Evolutionary conservation across 768 basidiomycete genomes (phyloP).

Genomic region (Hypsizygus marmoreus): DNA sequence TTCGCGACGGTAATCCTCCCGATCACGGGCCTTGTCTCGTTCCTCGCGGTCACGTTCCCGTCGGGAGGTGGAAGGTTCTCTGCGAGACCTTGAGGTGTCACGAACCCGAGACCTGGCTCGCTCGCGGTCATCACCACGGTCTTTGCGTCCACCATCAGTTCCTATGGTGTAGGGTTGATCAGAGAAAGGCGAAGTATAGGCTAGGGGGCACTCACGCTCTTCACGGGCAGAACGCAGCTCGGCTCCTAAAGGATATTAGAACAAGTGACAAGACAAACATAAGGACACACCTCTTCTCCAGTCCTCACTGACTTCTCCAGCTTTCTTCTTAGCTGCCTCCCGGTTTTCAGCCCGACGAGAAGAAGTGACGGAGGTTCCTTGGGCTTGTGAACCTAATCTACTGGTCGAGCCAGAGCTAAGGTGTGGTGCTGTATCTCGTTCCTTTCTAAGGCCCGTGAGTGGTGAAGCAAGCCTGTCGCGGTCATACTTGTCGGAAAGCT

Average conservation of each 20-base stretch:
- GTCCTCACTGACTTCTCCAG: constrained; percentile 76
- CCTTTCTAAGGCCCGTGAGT: constrained; percentile 56
- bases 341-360: constrained; percentile 59
- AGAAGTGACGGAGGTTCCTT: constrained; percentile 35
- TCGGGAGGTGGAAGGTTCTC: constrained; percentile 57
- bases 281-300: constrained; percentile 75
- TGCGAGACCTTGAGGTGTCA: constrained; percentile 61
- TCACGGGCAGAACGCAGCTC: constrained; percentile 58
- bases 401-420: constrained; percentile 44
- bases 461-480: constrained; percentile 72
- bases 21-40: constrained; percentile 38
- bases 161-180: constrained; percentile 33
- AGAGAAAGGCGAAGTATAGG: neutral
- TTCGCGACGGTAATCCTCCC: constrained; percentile 43
- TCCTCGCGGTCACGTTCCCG: constrained; percentile 53
- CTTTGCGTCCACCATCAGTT: constrained; percentile 54
- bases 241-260: constrained; percentile 35
- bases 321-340: constrained; percentile 66
- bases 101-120: constrained; percentile 64
- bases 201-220: constrained; percentile 50
- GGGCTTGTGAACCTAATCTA: constrained; percentile 39
- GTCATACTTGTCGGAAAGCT: constrained; percentile 90
- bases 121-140: constrained; percentile 66
- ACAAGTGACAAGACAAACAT: constrained; percentile 13
- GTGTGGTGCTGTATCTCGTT: constrained; percentile 69